Evolutionary conservation across 257 asterid genomes (phyloP).

Genomic region (Solanum appendiculatum): DNA sequence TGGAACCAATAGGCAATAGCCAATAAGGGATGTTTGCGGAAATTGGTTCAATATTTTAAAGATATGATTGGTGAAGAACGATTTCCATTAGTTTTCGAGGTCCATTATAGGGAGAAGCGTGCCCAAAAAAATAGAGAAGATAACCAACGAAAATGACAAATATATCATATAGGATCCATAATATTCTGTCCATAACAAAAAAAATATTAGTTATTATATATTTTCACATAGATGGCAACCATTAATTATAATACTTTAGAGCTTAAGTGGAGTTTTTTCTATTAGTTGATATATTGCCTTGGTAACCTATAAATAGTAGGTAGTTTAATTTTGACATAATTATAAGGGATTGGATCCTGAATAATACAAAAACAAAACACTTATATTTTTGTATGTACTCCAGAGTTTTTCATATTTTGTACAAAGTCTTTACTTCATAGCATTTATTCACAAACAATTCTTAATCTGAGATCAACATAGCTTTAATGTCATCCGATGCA

Average conservation of each 20-base stretch:
- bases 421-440: not conserved
- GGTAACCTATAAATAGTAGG: not conserved
- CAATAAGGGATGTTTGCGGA: no score
- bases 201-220: not conserved
- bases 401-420: not conserved
- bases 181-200: no score
- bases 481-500: not conserved
- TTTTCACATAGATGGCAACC: not conserved
- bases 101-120: no score
- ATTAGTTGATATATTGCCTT: not conserved
- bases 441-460: no score
- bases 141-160: no score
- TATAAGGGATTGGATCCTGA: not conserved
- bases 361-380: not conserved
- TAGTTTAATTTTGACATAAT: not conserved
- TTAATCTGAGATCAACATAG: not conserved
- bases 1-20: no score
- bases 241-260: not conserved
- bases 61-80: no score
- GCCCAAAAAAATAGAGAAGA: no score
- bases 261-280: not conserved
- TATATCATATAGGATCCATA: no score
- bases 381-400: not conserved
- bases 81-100: no score
- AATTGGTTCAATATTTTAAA: no score